Conservation (phyloP, 2,329 filamentous ascomycete genomes). For the Epichloe uncinata region DNA sequence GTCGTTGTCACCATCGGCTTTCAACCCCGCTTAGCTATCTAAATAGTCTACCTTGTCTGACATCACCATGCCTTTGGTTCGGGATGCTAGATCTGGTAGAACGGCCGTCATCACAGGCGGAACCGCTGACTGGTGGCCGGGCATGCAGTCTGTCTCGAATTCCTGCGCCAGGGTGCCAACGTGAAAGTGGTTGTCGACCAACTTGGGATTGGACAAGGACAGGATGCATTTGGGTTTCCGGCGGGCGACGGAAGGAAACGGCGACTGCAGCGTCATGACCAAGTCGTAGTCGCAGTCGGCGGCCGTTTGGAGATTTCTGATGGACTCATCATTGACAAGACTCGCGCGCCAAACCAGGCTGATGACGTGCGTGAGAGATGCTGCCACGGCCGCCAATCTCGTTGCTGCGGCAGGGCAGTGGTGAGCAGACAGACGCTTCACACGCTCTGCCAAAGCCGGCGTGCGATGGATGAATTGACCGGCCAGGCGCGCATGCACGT, state of each 20-base stretch:
- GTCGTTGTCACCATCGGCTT: no score
- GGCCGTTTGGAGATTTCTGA: no score
- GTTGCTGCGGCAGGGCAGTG: no score
- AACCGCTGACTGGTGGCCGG: conserved; percentile 58
- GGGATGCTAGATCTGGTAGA: conserved; percentile 56
- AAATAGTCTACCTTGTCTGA: background rate
- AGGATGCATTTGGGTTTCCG: conserved; percentile 3
- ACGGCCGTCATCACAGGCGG: conserved; percentile 79
- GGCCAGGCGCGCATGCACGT: no score
- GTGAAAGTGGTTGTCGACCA: conserved; percentile 72
- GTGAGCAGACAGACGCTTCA: conserved; percentile 36
- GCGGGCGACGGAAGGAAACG: conserved; percentile 16
- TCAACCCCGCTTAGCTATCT: no score
- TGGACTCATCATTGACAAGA: conserved; percentile 20
- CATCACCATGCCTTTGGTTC: conserved; percentile 31
- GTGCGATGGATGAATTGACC: no score
- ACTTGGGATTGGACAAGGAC: conserved; percentile 43
- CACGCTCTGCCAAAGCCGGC: no score
- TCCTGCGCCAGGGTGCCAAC: conserved; percentile 61
- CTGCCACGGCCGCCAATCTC: conserved; percentile 18
- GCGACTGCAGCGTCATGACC: conserved; percentile 15
- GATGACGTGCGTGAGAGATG: conserved; percentile 71
- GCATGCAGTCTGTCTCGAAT: conserved; percentile 69
- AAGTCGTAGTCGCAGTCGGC: no score
- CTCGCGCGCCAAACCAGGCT: conserved; percentile 55